Base-by-base conservation (phyloP, 2,329 filamentous ascomycete genomes). In the Epichloe uncinata region DNA sequence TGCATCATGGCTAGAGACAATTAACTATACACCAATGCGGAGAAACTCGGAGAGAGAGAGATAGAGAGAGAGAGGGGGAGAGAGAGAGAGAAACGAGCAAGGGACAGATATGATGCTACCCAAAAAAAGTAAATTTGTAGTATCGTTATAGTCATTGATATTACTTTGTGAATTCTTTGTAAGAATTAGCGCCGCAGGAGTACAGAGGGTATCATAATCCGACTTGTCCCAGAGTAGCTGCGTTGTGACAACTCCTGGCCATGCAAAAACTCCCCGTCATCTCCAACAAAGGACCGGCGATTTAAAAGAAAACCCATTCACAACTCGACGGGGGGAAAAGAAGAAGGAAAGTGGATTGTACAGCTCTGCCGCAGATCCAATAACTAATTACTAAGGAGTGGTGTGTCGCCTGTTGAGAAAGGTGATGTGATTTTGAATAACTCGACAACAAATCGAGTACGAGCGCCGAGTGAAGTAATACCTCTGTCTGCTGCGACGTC, bases 201-300 rank as follows among this genome's bases (percentile, higher is more conserved):
- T 41, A 43, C 58, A 57, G 53, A 58, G 62, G 62, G 62, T 64
- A 64, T 64, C 62, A 61, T 63, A 58, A 55, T 57, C 53, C 52
- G 51, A 51, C 42, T 49, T 45, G 45, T 46, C 42, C 46, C 50
- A 38, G 34, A 45, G n/a, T 18, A 43, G 36, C 26, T 42, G 38
- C 38, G 30, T 41, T 42, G 35, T 54, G 53, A 55, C 54, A 60
- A 58, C 53, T 58, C 56, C 52, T 54, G 50, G 42, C 50, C 50
- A 57, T 55, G 55, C 49, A 46, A 50, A 48, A 54, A 42, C 30
- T 37, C 47, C 37, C 47, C 50, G 18, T 34, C 20, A 36, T 44
- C 41, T 33, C 45, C 41, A 41, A 38, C 12, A 4, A 42, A 35
- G 26, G 30, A n/a, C 41, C 41, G 35, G 41, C 45, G 40, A 22